Base-by-base conservation (phyloP, 768 basidiomycete genomes). In the Phylloporus sp. region DNA sequence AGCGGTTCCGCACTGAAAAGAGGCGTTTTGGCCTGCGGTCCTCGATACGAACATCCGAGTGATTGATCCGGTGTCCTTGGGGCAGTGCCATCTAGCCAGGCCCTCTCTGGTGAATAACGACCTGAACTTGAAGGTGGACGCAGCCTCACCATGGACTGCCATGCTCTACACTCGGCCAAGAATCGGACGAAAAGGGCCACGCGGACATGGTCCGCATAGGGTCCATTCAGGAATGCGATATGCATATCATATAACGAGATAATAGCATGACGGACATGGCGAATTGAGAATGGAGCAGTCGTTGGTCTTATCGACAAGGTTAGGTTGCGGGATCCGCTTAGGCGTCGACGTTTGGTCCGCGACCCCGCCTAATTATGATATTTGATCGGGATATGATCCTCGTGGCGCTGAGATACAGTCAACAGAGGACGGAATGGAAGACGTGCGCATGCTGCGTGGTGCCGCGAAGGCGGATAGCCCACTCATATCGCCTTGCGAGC, bases 161-260 rank as follows among this genome's bases (percentile, higher is more conserved):
- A 8, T 29, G 27, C n/a, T 51, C 28, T 41, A 22, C 43, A 34
- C 44, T 26, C 20, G 22, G 45, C 34, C 39, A 29, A 45, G 45
- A 41, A 45, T n/a, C 45, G 40, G 40, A 32, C 3, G 20, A 55
- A 23, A 54, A 50, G 35, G n/a, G 53, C 56, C 65, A 49, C 34
- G 36, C 53, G 58, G 60, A 54, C 41, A 54, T 53, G 60, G 53
- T 44, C 60, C 53, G 57, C 58, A 50, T 18, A 58, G 60, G 60
- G 56, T 54, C 58, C 53, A 20, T 48, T 12, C n/a, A 34, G 22
- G 31, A 49, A 29, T 46, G 59, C 54, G 57, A 43, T 62, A 57
- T 41, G 43, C 29, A 32, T 46, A 49, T 50, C 23, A 58, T 54
- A 27, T 49, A 10, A 35, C 50, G 43, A 55, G 56, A 62, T 60